Base-by-base conservation (phyloP, 73 alveolate species). In the Paramecium caudatum region DNA sequence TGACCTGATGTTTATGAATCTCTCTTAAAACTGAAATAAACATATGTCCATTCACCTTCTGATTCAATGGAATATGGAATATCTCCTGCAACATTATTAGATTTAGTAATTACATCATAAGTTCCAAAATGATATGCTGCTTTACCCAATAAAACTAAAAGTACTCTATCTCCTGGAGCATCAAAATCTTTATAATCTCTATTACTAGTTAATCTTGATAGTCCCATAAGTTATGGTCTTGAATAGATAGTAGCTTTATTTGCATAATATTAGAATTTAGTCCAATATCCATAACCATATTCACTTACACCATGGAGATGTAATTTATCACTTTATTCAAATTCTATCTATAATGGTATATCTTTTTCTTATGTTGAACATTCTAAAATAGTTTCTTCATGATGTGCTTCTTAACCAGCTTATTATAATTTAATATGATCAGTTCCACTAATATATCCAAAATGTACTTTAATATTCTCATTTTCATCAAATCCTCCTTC, bases 221-320 rank as follows among this genome's bases (percentile, higher is more conserved):
- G 43, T 39, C 88, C 88, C 68, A 74, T 41, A n/a, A 30, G 19
- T 74, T 45, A 47, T n/a, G 88, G 88, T 74, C 32, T 74, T 3
- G 33, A 15, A 19, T 74, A 74, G 0, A 74, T 41, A 2, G 88
- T 37, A 41, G 27, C 34, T 33, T 30, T 74, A 41, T 30, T 23
- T 12, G 88, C 88, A 74, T 21, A 45, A 13, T 74, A 74, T 41
- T 74, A 37, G 12, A 74, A 74, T 74, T 43, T 74, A 13, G 55
- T 49, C 88, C 88, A 74, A 45, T 41, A 74, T 0, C 88, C 88
- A 74, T 74, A 74, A 13, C 88, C 88, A 74, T 74, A 74, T 45
- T 74, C 88, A 41, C 69, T 41, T 9, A 41, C 68, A 0, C 88
- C 88, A 39, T 36, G 39, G 9, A 74, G 19, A 74, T 74, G 88